Conservation (phyloP, 2,329 filamentous ascomycete genomes). For the Exutisphaerella laricina region DNA sequence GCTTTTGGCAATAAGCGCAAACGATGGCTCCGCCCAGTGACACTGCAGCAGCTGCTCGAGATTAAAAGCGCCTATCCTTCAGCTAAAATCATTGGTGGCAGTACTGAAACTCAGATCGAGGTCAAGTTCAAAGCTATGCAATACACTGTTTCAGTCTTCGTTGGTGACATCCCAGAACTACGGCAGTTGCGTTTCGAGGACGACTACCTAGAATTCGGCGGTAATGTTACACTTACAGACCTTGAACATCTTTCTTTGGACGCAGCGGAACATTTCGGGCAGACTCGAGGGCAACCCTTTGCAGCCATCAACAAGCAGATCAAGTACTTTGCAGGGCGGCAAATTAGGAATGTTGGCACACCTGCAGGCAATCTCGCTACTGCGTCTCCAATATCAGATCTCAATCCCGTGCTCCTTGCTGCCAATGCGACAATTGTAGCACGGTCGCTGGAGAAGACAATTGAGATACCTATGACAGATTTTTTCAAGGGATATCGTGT, state of each 20-base stretch:
- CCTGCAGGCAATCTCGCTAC: conserved; percentile 92
- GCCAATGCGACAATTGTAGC: conserved; percentile 76
- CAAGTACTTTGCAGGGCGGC: conserved; percentile 86
- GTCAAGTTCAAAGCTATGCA: conserved; percentile 95
- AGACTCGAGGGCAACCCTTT: conserved; percentile 68
- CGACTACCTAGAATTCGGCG: conserved; percentile 82
- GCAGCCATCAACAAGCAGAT: conserved; percentile 89
- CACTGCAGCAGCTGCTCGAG: conserved; percentile 77
- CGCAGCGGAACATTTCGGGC: conserved; percentile 73
- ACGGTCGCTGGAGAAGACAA: conserved; percentile 66
- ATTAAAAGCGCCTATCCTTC: conserved; percentile 82
- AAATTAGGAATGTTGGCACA: conserved; percentile 96
- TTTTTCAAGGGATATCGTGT: conserved; percentile 91
- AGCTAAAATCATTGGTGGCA: conserved; percentile 92
- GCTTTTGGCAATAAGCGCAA: conserved; percentile 93
- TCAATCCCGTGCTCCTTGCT: conserved; percentile 90
- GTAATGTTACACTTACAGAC: conserved; percentile 88
- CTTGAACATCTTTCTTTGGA: conserved; percentile 77
- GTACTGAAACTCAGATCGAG: conserved; percentile 96
- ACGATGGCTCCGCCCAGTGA: conserved; percentile 87
- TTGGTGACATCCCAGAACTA: conserved; percentile 88
- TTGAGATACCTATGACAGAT: conserved; percentile 80
- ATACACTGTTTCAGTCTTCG: conserved; percentile 83
- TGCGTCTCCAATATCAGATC: conserved; percentile 90
- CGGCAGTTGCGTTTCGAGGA: conserved; percentile 74